Base-by-base conservation (phyloP, 192 early-diverging fungal species). In the Coemansia sp. region DNA sequence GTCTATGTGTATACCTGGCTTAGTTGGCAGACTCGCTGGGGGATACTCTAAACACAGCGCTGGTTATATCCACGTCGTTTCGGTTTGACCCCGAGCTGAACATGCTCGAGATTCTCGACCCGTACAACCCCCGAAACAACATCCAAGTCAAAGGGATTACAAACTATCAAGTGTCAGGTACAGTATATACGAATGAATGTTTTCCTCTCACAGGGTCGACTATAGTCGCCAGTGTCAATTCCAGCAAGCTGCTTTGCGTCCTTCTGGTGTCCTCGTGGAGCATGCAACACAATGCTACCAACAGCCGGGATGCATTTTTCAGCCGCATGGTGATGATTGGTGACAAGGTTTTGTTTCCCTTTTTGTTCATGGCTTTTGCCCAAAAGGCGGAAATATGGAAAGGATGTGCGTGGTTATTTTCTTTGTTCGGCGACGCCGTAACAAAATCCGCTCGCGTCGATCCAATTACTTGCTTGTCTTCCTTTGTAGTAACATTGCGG, bases 81-180 rank as follows among this genome's bases (percentile, higher is more conserved):
- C 66, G 78, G 6, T 81, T 81, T 18, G 72, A 75, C 65, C 78
- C 78, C 10, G 78, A 74, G 47, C 69, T 81, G 10, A 81, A 81
- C 11, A 71, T 72, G 69, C 73, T 81, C 25, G 78, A 81, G 61
- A 81, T 81, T 24, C 61, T 75, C 37, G 78, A 81, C 56, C 72
- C 78, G 1, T 60, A 64, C 36, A 79, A 79, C 54, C 49, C 54
- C 14, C 63, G 76, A 37, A 79, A 79, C 65, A 64, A 79, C 54
- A 68, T 79, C 24, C 44, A 64, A n/a, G 60, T 62, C 52, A 66
- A 70, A 20, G 64, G 67, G 2, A 56, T 70, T 25, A 69, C 61
- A 0, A 64, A 79, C 68, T 74, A 70, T 36, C 55, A 50, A 20
- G 61, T 79, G 9, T 70, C 76, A 28, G 72, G 72, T 68, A 61